Percentiles rank a stretch among this genome's conserved stretches.
Conservation (phyloP, 2,329 filamentous ascomycete genomes). For the Beauveria varroae region DNA sequence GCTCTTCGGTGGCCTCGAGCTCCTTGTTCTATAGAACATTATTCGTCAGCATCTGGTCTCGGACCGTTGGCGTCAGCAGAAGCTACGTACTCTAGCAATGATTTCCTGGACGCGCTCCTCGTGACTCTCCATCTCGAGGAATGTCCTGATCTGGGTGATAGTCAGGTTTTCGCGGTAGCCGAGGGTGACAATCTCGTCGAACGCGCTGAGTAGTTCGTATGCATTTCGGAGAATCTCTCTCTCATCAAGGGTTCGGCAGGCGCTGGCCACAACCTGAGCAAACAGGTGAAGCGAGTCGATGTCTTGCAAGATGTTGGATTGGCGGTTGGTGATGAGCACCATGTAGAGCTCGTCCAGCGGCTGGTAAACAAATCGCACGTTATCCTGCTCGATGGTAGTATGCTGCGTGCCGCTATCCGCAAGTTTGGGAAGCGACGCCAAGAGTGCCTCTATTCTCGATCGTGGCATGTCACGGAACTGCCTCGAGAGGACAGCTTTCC, state of each 20-base stretch:
- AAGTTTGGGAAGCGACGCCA: slow-evolving; percentile 96
- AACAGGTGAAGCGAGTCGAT: slow-evolving; percentile 98
- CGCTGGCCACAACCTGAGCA: slow-evolving; percentile 91
- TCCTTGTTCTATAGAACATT: slow-evolving; percentile 74
- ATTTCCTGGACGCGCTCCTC: slow-evolving; percentile 99
- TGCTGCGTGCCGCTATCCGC: slow-evolving; percentile 94
- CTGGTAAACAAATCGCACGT: slow-evolving; percentile 98
- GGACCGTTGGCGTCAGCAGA: not conserved
- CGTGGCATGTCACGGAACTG: slow-evolving; percentile 97
- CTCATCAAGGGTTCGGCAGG: slow-evolving; percentile 94
- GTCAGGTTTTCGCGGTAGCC: slow-evolving; percentile 96
- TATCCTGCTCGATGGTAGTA: slow-evolving; percentile 97
- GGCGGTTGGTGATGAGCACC: slow-evolving; percentile 97
- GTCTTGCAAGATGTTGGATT: slow-evolving; percentile 98
- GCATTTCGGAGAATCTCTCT: slow-evolving; percentile 91
- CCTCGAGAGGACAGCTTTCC: slow-evolving; percentile 95
- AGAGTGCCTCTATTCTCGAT: slow-evolving; percentile 90
- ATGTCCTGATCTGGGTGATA: slow-evolving; percentile 96
- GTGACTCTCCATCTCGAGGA: slow-evolving; percentile 98
- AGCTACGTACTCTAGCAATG: slow-evolving; percentile 66
- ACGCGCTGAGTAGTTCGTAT: slow-evolving; percentile 91
- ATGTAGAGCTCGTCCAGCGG: slow-evolving; percentile 99
- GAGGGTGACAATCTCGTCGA: slow-evolving; percentile 92
- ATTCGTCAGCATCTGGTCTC: slow-evolving; percentile 17
- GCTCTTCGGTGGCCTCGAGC: slow-evolving; percentile 93